Conservation (phyloP, 2,329 filamentous ascomycete species). For the Spiromastix sp. region DNA sequence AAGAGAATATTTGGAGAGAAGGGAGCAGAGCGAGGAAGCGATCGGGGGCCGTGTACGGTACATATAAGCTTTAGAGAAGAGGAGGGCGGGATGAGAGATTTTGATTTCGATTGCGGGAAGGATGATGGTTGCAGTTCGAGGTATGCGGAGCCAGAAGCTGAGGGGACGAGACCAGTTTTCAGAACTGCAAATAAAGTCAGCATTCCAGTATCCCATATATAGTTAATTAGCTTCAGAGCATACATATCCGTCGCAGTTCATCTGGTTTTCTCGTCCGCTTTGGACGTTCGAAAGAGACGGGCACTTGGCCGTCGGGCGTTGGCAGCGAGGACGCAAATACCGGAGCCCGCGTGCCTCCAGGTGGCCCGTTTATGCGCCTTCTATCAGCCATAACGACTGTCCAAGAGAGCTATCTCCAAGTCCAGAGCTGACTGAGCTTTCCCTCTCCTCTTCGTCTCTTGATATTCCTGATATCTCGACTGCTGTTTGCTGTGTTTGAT, state of each 20-base stretch:
- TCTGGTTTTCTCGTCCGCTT: slow-evolving; percentile 53
- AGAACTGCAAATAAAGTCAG: slow-evolving; percentile 49
- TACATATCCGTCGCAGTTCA: slow-evolving; percentile 79
- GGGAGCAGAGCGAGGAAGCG: slow-evolving; percentile 76
- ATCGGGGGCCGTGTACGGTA: slow-evolving; percentile 85
- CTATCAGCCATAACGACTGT: slow-evolving; percentile 60
- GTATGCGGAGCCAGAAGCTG: slow-evolving; percentile 83
- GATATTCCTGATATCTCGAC: no score
- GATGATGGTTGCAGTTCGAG: slow-evolving; percentile 41
- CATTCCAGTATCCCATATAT: slow-evolving; percentile 12
- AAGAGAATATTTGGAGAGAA: slow-evolving; percentile 90
- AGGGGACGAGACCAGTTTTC: slow-evolving; percentile 84
- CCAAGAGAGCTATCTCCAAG: no score
- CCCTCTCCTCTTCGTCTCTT: no score
- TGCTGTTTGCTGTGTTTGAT: no score
- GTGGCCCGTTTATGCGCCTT: slow-evolving; percentile 80
- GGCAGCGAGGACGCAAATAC: slow-evolving; percentile 47
- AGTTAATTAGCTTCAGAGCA: slow-evolving; percentile 26
- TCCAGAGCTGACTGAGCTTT: not conserved
- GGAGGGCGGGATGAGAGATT: slow-evolving; percentile 41
- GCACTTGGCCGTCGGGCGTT: slow-evolving; percentile 37
- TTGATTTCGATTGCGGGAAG: slow-evolving; percentile 33
- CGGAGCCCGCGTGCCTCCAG: slow-evolving; percentile 64
- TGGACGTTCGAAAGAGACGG: slow-evolving; percentile 37
- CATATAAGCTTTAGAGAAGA: slow-evolving; percentile 83